These are phyloP conservation scores for Hydnomerulius pinastri DNA, from an alignment of 768 basidiomycete genomes.

Conservation along the genomic window DNA sequence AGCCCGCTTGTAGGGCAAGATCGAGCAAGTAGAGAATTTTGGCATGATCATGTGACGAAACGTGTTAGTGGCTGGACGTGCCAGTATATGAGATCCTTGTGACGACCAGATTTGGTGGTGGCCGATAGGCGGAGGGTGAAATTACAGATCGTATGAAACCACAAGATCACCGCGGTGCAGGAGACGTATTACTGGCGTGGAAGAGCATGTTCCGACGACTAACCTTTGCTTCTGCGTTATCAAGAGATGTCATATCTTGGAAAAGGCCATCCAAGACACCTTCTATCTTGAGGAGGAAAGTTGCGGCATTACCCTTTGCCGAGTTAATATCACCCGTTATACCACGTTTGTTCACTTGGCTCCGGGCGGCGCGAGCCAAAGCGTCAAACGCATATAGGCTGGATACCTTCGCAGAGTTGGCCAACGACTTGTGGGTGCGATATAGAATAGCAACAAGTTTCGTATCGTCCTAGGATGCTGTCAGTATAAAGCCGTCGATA, in stretches of 20 bases:
- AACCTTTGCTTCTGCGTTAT: slow-evolving; percentile 80
- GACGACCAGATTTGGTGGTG: slow-evolving; percentile 1
- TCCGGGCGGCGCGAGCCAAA: slow-evolving; percentile 79
- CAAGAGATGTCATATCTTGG: slow-evolving; percentile 74
- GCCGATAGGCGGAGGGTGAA: slow-evolving; percentile 7
- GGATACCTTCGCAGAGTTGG: slow-evolving; percentile 68
- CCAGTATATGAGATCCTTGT: slow-evolving; percentile 2
- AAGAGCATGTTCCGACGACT: slow-evolving; percentile 41
- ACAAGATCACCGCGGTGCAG: slow-evolving; percentile 1
- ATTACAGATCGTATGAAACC: slow-evolving; percentile 12
- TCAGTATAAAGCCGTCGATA: background rate
- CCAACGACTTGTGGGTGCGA: slow-evolving; percentile 82
- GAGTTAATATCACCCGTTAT: slow-evolving; percentile 56
- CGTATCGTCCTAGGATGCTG: slow-evolving; percentile 67
- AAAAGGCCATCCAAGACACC: slow-evolving; percentile 89
- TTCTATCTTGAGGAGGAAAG: slow-evolving; percentile 88
- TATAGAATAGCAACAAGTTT: slow-evolving; percentile 87
- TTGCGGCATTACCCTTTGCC: slow-evolving; percentile 69
- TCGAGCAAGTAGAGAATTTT: slow-evolving; percentile 25
- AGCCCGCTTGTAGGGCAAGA: slow-evolving; percentile 28
- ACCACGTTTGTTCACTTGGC: slow-evolving; percentile 64
- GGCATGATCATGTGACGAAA: slow-evolving; percentile 32
- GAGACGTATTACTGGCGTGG: background rate
- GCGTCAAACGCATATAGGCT: slow-evolving; percentile 96
- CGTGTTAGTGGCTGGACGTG: slow-evolving; percentile 19